Evolutionary conservation across 116 monocot species (phyloP).

Genomic region (Zostera marina): DNA sequence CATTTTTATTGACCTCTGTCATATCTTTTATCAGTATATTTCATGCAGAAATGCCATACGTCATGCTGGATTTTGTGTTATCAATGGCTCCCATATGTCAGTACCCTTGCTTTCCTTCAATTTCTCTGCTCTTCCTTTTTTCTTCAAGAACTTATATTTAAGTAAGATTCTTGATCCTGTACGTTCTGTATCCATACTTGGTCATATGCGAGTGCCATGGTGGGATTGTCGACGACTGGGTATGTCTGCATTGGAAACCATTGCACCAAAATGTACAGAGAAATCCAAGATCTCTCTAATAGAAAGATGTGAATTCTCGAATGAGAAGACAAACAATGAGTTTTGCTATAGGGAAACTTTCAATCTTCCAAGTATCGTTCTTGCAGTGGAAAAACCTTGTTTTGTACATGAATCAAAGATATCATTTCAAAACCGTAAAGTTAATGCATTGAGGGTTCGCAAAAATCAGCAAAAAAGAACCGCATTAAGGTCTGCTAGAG

Average conservation of each 20-base stretch:
- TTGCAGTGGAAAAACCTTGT: background rate
- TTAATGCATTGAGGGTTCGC: conserved; percentile 11
- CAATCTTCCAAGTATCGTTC: background rate
- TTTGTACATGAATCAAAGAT: background rate
- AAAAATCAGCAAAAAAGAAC: conserved; percentile 39
- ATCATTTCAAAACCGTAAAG: background rate
- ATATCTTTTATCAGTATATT: conserved; percentile 19
- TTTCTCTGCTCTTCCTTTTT: conserved; percentile 42
- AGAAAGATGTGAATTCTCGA: background rate
- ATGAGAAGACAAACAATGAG: background rate
- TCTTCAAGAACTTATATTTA: conserved; percentile 30
- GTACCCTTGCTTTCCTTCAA: conserved; percentile 24
- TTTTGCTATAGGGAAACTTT: background rate
- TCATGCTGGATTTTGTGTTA: conserved; percentile 22
- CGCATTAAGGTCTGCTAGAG: conserved; percentile 20
- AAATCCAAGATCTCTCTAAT: background rate
- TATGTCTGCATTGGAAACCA: background rate
- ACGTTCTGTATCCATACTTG: conserved; percentile 8
- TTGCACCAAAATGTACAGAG: background rate
- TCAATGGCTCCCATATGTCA: conserved; percentile 12
- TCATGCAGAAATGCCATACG: conserved; percentile 3
- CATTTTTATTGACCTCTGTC: conserved; percentile 1
- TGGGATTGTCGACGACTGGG: background rate
- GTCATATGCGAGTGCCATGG: background rate
- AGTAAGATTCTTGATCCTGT: conserved; percentile 10